Evolutionary conservation across 352 stramenopile species (phyloP).

Genomic region (Phytophthora ramorum): DNA sequence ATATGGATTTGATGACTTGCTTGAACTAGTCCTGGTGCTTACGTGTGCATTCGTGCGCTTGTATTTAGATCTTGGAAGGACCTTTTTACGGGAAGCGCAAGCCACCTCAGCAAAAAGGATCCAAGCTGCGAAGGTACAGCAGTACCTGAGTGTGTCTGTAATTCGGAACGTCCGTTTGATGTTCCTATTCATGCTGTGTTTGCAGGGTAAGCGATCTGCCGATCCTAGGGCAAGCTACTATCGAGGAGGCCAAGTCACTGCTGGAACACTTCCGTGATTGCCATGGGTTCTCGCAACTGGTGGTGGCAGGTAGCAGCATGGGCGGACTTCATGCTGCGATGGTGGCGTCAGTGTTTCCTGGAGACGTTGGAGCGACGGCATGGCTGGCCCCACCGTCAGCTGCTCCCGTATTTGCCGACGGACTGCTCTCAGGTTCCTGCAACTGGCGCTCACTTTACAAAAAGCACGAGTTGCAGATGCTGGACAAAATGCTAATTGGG

Average conservation of each 20-base stretch:
- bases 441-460: slow-evolving; percentile 82
- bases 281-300: slow-evolving; percentile 61
- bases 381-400: slow-evolving; percentile 81
- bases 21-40: too few relatives aligned
- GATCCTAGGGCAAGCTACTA: slow-evolving; percentile 79
- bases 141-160: neutral
- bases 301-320: slow-evolving; percentile 82
- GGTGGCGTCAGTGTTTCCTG: slow-evolving; percentile 73
- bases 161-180: too few relatives aligned
- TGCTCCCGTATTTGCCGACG: slow-evolving; percentile 75
- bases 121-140: slow-evolving; percentile 66
- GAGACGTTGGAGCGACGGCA: slow-evolving; percentile 66
- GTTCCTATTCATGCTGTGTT: neutral
- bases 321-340: slow-evolving; percentile 81
- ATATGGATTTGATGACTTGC: too few relatives aligned
- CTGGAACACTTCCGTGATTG: slow-evolving; percentile 65
- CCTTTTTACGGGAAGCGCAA: slow-evolving; percentile 81
- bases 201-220: slow-evolving; percentile 72
- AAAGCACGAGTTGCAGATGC: slow-evolving; percentile 64
- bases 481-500: slow-evolving; percentile 74
- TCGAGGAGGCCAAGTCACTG: slow-evolving; percentile 85
- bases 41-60: too few relatives aligned
- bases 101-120: slow-evolving; percentile 71
- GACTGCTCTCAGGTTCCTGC: slow-evolving; percentile 77
- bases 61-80: slow-evolving; percentile 77